These are phyloP conservation scores for Dothideomycetidae sp. DNA, from an alignment of 2,329 filamentous ascomycete genomes.

Conservation along the genomic window DNA sequence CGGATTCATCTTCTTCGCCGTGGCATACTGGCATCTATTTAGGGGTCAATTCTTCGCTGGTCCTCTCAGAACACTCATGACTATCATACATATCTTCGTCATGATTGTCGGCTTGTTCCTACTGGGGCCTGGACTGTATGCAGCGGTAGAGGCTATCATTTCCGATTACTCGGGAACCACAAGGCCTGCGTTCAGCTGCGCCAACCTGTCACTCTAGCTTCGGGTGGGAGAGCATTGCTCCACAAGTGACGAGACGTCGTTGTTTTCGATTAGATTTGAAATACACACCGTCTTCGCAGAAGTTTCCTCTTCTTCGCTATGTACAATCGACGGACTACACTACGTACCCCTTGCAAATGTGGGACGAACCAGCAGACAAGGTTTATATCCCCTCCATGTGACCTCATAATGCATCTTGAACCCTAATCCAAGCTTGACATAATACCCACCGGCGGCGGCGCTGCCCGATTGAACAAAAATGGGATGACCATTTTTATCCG, in stretches of 20 bases:
- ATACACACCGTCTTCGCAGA: too few species aligned
- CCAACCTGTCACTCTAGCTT: slow-evolving; percentile 36
- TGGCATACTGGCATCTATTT: slow-evolving; percentile 36
- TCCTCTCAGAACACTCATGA: slow-evolving; percentile 26
- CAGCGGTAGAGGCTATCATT: slow-evolving; percentile 39
- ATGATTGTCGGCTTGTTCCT: slow-evolving; percentile 35
- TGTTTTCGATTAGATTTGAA: too few species aligned
- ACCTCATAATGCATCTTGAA: neutral
- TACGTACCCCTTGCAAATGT: too few species aligned
- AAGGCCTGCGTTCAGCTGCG: slow-evolving; percentile 36
- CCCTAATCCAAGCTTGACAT: neutral
- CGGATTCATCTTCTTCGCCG: slow-evolving; percentile 38
- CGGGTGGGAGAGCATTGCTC: too few species aligned
- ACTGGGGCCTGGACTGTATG: slow-evolving; percentile 38
- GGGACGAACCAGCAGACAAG: too few species aligned
- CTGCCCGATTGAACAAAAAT: neutral
- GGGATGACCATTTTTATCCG: neutral
- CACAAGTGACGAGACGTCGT: too few species aligned
- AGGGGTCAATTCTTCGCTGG: slow-evolving; percentile 26
- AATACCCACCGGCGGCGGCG: neutral
- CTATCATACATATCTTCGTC: slow-evolving; percentile 32
- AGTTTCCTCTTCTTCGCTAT: too few species aligned
- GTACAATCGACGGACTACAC: too few species aligned
- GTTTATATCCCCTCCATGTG: neutral
- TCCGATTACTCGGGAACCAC: slow-evolving; percentile 33